phyloP scores from a whole-genome alignment of 495 filamentous ascomycete species.

The Rusavskia elegans region DNA sequence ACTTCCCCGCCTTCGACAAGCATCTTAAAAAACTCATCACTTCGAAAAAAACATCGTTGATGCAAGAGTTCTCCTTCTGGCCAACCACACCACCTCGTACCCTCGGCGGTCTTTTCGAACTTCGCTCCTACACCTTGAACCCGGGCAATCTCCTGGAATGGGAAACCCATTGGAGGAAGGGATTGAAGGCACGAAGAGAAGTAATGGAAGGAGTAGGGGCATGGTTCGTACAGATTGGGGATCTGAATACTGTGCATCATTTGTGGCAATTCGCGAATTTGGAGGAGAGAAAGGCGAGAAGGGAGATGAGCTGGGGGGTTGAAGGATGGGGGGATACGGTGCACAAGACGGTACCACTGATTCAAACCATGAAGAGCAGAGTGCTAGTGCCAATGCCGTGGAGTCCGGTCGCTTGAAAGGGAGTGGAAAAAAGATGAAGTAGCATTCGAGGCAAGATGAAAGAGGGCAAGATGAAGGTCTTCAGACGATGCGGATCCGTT shows the following conservation, averaged over 20 bases:
- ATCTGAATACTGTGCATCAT: conserved; percentile 94
- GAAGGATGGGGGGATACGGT: conserved; percentile 97
- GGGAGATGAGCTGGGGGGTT: conserved; percentile 90
- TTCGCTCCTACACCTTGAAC: conserved; percentile 91
- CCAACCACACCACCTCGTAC: conserved; percentile 81
- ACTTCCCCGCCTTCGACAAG: conserved; percentile 64
- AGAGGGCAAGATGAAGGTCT: too few species aligned
- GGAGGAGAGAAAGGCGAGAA: conserved; percentile 76
- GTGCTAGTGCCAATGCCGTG: conserved; percentile 91
- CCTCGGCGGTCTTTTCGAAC: conserved; percentile 86
- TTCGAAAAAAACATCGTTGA: conserved; percentile 73
- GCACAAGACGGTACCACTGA: conserved; percentile 94
- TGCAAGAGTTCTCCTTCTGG: conserved; percentile 99
- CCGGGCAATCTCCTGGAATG: conserved; percentile 93
- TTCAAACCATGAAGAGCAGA: conserved; percentile 87
- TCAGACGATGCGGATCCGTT: too few species aligned
- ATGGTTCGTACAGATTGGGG: conserved; percentile 97
- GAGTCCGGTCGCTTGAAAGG: conserved; percentile 65
- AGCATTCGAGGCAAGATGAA: too few species aligned
- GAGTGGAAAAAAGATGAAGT: neutral
- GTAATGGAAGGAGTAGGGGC: conserved; percentile 98
- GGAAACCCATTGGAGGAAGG: conserved; percentile 96
- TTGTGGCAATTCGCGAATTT: conserved; percentile 97
- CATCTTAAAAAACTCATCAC: conserved; percentile 69
- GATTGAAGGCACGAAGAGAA: conserved; percentile 73